Base-by-base conservation (phyloP, 345 rosid species). In the Eutrema heterophyllum region DNA sequence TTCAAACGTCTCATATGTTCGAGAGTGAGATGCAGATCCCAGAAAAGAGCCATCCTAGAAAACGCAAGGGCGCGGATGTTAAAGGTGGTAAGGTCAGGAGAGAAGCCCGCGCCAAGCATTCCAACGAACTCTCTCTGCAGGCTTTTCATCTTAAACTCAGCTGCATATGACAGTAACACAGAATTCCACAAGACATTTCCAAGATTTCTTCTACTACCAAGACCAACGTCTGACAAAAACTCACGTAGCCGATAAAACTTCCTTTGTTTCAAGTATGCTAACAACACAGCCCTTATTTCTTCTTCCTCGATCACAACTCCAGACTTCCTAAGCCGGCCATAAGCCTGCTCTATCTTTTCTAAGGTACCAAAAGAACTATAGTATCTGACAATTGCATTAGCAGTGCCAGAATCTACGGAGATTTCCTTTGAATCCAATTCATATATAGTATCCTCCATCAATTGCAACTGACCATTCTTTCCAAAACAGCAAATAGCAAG, bases 11-110 rank as follows among this genome's bases (percentile, higher is more conserved):
- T 81, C 98, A 94, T 91, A 75, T 94, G 97, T 39, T 89, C 89
- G 66, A 94, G 84, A 68, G 83, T 86, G 45, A 91, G 93, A 79
- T 91, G 98, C 40, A 94, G 87, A 84, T 91, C 97, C 96, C 97
- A 86, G 48, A 94, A 85, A 70, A 91, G 69, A 40, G 86, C 80
- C 93, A 94, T 89, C 74, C 78, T 87, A 6, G 95, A 94, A 76
- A 88, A 93, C 27, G 91, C 97, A 46, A 86, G 61, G 52, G 89
- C 84, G 13, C 97, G 81, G 40, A 91, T 76, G 65, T 94, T 94
- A 60, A 94, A 94, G 1, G 97, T 84, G 18, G 86, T 88, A 50
- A 94, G 50, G 65, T 94, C 97, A 7, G 97, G 97, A 60, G 46
- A 40, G 64, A 94, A 88, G 35, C 93, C 91, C 4, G 87, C 73